Evolutionary conservation across 2,329 filamentous ascomycete species (phyloP).

Genomic region (Monosporascus sp.): DNA sequence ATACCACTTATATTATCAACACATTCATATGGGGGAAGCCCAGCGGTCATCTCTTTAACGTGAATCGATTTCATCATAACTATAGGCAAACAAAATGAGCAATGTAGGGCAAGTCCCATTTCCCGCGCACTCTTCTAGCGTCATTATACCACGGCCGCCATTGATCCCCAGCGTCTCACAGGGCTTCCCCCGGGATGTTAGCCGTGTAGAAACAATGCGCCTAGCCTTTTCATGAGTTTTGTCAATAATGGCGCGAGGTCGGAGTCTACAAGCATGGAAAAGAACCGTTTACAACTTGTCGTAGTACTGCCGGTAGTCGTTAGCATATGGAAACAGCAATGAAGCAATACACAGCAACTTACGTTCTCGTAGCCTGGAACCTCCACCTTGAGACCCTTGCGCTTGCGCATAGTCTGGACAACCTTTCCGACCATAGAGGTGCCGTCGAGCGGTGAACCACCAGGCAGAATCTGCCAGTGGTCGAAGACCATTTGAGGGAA

Average conservation of each 20-base stretch:
- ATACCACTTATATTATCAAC: too few species aligned
- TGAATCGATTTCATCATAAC: constrained; percentile 25
- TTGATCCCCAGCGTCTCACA: constrained; percentile 22
- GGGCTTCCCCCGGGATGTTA: constrained; percentile 19
- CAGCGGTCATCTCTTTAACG: constrained; percentile 8
- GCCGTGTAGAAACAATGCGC: constrained; percentile 18
- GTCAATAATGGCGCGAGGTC: constrained; percentile 38
- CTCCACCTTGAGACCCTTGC: constrained; percentile 98
- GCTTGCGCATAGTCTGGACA: constrained; percentile 89
- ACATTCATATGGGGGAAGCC: not conserved
- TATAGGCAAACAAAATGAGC: constrained; percentile 24
- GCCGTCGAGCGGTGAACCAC: constrained; percentile 83
- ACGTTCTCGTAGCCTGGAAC: constrained; percentile 93
- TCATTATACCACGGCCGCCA: constrained; percentile 27
- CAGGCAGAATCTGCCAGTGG: constrained; percentile 94
- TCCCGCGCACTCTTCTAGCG: constrained; percentile 22
- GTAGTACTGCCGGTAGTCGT: constrained; percentile 70
- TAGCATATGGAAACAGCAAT: constrained; percentile 21
- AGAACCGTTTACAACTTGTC: constrained; percentile 83
- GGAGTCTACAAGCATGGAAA: constrained; percentile 40
- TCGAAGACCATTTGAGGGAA: constrained; percentile 99
- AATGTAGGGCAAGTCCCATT: constrained; percentile 22
- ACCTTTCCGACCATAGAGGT: constrained; percentile 78
- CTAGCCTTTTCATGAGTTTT: constrained; percentile 36
- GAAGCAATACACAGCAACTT: constrained; percentile 43